Conservation (phyloP, 179 eudicot genomes). For the Beta corolliflora region DNA sequence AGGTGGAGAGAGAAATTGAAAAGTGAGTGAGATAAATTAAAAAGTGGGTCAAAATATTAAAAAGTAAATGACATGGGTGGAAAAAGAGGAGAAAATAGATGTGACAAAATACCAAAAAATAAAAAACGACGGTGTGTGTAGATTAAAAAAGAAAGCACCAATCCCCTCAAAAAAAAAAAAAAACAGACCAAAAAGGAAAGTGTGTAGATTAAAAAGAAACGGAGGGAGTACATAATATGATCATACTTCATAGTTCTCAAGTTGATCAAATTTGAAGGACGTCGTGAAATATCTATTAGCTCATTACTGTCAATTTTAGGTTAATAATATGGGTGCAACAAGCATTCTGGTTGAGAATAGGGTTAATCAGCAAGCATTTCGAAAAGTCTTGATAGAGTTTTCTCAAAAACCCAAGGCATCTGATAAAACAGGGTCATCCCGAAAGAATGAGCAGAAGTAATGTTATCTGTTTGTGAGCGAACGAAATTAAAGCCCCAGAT, state of each 20-base stretch:
- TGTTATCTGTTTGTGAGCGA: not conserved
- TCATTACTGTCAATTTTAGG: constrained; percentile 40
- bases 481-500: not conserved
- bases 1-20: too few species aligned
- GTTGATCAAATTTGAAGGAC: not conserved
- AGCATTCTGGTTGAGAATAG: constrained; percentile 63
- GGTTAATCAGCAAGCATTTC: constrained; percentile 58
- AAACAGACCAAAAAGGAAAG: too few species aligned
- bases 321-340: constrained; percentile 69
- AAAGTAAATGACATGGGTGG: too few species aligned
- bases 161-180: too few species aligned
- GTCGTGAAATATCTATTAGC: not conserved
- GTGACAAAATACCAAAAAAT: too few species aligned
- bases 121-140: too few species aligned
- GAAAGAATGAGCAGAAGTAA: constrained; percentile 40
- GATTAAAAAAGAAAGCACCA: too few species aligned
- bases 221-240: constrained; percentile 7
- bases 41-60: too few species aligned
- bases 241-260: not conserved
- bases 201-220: too few species aligned
- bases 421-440: constrained; percentile 31
- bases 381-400: constrained; percentile 57
- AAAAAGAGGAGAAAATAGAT: too few species aligned
- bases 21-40: too few species aligned
- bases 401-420: constrained; percentile 43